Base-by-base conservation (phyloP, 805 yeast species). In the Komagataella phaffii region DNA sequence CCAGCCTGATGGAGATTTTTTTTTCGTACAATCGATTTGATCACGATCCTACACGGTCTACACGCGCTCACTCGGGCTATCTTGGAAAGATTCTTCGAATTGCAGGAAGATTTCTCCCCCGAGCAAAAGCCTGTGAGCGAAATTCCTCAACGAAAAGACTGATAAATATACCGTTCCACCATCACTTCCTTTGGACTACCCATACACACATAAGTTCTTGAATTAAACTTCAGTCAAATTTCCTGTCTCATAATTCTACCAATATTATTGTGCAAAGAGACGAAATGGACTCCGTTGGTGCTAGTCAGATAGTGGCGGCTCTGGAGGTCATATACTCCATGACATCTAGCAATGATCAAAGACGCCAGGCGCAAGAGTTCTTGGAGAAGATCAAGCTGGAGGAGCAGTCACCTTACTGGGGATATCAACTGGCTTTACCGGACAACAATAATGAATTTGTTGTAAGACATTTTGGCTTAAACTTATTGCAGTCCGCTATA, bases 351-450 rank as follows among this genome's bases (percentile, higher is more conserved):
- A 86, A 87, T 61, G 67, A 66, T 3, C 75, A 77, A 52, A 65
- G 85, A 50, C 71, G 74, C 47, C 71, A 70, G 53, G 83, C 84
- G 6, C 84, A 80, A 58, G 59, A 65, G 63, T 87, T 88, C 57
- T 71, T 93, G 36, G 96, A 89, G 58, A 71, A 79, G 8, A 78
- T 91, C 23, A 90, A 88, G 61, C 68, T 73, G 47, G 81, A 84
- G 55, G 85, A 83, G 7, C 95, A 90, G 62, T 83, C 95, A 18
- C 97, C 99, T 0, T 79, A 71, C 55, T 88, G 96, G 90, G 97
- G 97, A 2, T 91, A 83, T 66, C 88, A 85, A 63, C 74, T 93
- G 53, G 88, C 96, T 1, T 62, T 79, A 23, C 79, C 79, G 1
- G 77, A 80, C 64, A 70, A 78, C 68, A 70, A 81, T 57, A 71